These are phyloP conservation scores for Copromyces sp. DNA, from an alignment of 495 filamentous ascomycete genomes.

Conservation along the genomic window DNA sequence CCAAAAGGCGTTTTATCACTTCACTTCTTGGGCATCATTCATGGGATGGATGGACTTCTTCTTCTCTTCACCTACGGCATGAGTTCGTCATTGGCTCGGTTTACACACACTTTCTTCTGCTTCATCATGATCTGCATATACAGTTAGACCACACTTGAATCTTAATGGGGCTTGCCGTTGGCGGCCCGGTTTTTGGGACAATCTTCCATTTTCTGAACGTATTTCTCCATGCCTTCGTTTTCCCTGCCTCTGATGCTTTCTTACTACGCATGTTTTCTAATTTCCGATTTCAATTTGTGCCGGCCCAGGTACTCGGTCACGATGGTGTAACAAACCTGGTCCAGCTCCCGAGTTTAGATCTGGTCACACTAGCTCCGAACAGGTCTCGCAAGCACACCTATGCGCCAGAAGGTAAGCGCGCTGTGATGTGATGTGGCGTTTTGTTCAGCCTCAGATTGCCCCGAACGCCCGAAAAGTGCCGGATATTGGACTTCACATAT, in stretches of 20 bases:
- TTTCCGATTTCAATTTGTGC: background rate
- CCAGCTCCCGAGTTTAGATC: background rate
- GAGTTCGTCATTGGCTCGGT: background rate
- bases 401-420: background rate
- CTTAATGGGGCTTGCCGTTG: background rate
- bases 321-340: background rate
- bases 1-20: background rate
- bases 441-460: background rate
- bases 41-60: background rate
- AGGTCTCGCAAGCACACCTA: background rate
- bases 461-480: background rate
- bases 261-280: too few species aligned
- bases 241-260: too few species aligned
- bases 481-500: background rate
- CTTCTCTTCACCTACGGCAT: background rate
- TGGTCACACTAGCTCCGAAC: background rate
- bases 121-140: background rate
- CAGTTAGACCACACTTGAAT: background rate
- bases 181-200: background rate
- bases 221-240: too few species aligned
- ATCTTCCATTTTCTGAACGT: too few species aligned
- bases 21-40: background rate
- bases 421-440: background rate
- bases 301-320: background rate
- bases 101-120: background rate